These are phyloP conservation scores for Oryza brachyantha DNA, from an alignment of 176 grass and related monocot species.

Conservation along the genomic window DNA sequence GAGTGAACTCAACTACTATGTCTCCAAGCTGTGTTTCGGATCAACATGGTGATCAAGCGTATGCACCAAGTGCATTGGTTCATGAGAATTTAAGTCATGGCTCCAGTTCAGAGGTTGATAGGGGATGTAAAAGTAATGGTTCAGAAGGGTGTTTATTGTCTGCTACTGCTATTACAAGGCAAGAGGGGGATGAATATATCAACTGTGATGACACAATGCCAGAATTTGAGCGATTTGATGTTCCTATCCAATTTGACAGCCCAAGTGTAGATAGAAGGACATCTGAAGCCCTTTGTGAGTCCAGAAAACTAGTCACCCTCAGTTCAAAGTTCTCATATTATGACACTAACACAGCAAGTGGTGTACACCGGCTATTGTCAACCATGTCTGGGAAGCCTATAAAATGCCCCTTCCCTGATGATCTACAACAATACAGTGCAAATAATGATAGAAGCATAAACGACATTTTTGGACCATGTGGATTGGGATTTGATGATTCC, in stretches of 20 bases:
- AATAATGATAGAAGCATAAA: conserved; percentile 27
- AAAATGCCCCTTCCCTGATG: conserved; percentile 42
- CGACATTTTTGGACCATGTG: conserved; percentile 39
- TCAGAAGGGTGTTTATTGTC: conserved; percentile 12
- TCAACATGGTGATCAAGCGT: conserved; percentile 28
- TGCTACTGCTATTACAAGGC: conserved; percentile 25
- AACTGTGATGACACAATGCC: conserved; percentile 32
- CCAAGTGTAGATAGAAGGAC: conserved; percentile 28
- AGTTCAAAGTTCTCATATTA: conserved; percentile 31
- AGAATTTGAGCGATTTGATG: conserved; percentile 41
- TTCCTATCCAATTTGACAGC: conserved; percentile 31
- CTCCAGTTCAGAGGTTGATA: conserved; percentile 27
- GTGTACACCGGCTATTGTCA: conserved; percentile 43
- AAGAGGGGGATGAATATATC: conserved; percentile 20
- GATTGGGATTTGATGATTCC: conserved; percentile 38
- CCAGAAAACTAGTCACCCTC: conserved; percentile 29
- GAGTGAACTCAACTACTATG: background rate
- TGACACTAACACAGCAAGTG: conserved; percentile 29
- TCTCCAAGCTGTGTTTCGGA: conserved; percentile 9
- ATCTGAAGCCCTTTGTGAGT: conserved; percentile 15
- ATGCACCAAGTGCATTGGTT: conserved; percentile 17
- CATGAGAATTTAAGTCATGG: conserved; percentile 27
- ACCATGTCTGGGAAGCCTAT: conserved; percentile 45
- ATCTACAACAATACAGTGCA: conserved; percentile 31
- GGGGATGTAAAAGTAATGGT: conserved; percentile 30